These are phyloP conservation scores for Alliaria petiolata DNA, from an alignment of 345 rosid genomes.

Conservation along the genomic window DNA sequence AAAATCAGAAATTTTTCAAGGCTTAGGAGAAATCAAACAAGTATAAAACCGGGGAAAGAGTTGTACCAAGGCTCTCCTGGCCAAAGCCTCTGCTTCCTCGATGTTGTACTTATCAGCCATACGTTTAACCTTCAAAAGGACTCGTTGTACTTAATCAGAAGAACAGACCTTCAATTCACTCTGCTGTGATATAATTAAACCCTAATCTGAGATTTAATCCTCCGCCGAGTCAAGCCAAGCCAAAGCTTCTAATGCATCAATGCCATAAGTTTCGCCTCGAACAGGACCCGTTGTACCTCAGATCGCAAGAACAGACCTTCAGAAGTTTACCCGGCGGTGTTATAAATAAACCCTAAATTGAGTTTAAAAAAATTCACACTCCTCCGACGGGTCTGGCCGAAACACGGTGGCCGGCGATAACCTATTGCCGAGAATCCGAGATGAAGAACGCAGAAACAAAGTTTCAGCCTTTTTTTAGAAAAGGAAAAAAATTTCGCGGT, in stretches of 20 bases:
- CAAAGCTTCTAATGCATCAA: conserved; percentile 49
- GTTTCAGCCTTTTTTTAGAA: background rate
- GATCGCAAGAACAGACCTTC: background rate
- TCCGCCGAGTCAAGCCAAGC: background rate
- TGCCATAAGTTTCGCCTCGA: conserved; percentile 21
- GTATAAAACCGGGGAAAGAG: background rate
- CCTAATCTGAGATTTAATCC: conserved; percentile 3
- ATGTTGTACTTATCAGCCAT: conserved; percentile 71
- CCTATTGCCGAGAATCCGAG: background rate
- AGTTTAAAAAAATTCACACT: background rate
- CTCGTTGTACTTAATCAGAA: background rate
- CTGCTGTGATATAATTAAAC: background rate
- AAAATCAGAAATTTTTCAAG: background rate
- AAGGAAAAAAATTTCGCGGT: too few relatives aligned
- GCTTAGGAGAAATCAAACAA: background rate
- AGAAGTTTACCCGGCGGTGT: background rate
- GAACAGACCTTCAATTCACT: background rate
- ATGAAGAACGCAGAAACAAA: background rate
- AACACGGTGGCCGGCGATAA: conserved; percentile 7
- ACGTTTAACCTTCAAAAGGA: background rate
- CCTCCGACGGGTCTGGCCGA: background rate
- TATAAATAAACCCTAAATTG: background rate
- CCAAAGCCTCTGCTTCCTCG: conserved; percentile 74
- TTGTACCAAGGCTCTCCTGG: conserved; percentile 63
- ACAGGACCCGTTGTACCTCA: background rate